Base-by-base conservation (phyloP, 1,139 yeast species). In the Kluyveromyces sp. region DNA sequence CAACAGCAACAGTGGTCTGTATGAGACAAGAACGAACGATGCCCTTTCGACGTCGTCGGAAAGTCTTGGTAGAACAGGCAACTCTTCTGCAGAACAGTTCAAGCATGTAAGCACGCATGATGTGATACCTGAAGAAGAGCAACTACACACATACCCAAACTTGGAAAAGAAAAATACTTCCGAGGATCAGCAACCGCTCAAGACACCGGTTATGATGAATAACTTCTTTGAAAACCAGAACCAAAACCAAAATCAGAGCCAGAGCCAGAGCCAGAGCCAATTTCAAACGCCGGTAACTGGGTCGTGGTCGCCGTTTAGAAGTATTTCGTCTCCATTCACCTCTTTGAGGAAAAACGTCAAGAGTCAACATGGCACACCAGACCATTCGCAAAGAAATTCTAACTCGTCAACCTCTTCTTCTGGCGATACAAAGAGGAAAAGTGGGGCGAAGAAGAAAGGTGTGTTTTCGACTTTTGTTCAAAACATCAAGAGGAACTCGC, bases 401-500 rank as follows among this genome's bases (percentile, higher is more conserved):
- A 45, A 42, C 30, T 38, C 50, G 1, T 46, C 41, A 7, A 34
- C 49, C 3, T 44, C 50, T 7, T 42, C 49, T 10, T 45, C 50
- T 7, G 46, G 51, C 38, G 48, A 49, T 42, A 40, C 50, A 31
- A 57, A 65, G 51, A 57, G 67, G 54, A 54, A 56, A 43, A 58
- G 61, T 45, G 59, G 66, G 33, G 50, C 60, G 2, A 69, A 73
- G 45, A 69, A 77, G 56, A 74, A 74, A 48, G 78, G 75, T 25
- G 81, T 74, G 2, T 66, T 77, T 42, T 66, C 78, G 3, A 70
- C 70, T 42, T 64, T 77, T 51, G 78, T 77, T 37, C 70, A 70
- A 42, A 72, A 73, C 39, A 69, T 77, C 61, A 68, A 59, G 42
- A 52, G 62, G 35, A 56, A 54, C 29, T 55, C 64, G 2, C 56